phyloP scores from a whole-genome alignment of 2,329 filamentous ascomycete species.

The Diaporthe ilicicola region DNA sequence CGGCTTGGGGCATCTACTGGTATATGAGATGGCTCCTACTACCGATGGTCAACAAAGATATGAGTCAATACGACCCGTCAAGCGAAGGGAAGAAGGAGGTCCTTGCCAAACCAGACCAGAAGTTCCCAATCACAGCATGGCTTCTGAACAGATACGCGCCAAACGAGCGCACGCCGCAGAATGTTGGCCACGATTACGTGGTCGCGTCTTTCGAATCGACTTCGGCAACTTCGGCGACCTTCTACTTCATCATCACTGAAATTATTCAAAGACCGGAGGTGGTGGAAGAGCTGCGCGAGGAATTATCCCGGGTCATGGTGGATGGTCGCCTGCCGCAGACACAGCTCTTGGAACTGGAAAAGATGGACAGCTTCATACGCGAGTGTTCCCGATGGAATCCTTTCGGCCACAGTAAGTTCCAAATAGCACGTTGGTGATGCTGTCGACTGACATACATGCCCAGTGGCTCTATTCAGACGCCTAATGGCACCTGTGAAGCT shows the following conservation, averaged over 20 bases:
- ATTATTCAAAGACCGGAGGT: conserved; percentile 54
- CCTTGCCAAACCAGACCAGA: background rate
- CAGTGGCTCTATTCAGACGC: conserved; percentile 36
- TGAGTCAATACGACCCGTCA: background rate
- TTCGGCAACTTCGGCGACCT: conserved; percentile 14
- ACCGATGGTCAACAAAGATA: background rate
- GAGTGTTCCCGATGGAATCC: conserved; percentile 35
- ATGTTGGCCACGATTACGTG: conserved; percentile 29
- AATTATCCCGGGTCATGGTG: conserved; percentile 48
- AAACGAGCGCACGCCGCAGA: background rate
- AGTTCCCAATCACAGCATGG: background rate
- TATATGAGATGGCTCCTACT: background rate
- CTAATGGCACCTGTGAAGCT: conserved; percentile 35
- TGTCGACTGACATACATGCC: background rate
- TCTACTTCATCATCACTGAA: conserved; percentile 47
- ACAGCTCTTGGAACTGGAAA: conserved; percentile 36
- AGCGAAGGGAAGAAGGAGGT: background rate
- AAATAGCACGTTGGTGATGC: too few relatives aligned
- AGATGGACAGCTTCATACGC: conserved; percentile 39
- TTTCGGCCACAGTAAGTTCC: conserved; percentile 23
- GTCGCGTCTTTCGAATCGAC: conserved; percentile 31
- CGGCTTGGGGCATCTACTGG: background rate
- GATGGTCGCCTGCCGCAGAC: conserved; percentile 35
- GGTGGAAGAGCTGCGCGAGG: conserved; percentile 52
- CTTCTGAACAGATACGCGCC: background rate